Evolutionary conservation across 345 rosid genomes (phyloP), one percentile per base, ranked within the genome.

Genomic region (Linum usitatissimum): DNA sequence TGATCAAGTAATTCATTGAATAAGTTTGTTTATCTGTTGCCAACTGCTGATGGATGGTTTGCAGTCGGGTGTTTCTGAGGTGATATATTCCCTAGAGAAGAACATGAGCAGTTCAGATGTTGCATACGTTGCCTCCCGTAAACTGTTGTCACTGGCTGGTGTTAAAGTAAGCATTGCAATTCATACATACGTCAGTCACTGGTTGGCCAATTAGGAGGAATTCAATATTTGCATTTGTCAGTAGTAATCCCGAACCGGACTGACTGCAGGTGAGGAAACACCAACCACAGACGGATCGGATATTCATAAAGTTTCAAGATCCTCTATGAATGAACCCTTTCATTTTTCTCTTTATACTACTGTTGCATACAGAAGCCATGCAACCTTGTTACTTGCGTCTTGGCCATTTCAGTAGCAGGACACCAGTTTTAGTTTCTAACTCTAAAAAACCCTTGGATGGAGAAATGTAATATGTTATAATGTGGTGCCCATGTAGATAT

Each of bases 31-130:
- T 62, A 12, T 40, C 4, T 40, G 8, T 9, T 70, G 53, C 3
- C 39, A 64, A 12, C 63, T 20, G 19, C 21, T 21, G 9, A 21
- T 54, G 8, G 9, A n/a, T 54, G 21, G 66, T 31, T 75, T 77
- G 79, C 83, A 92, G 96, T 85, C 96, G 13, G 96, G 90, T 59
- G 96, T 92, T 61, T 59, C 87, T 10, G 93, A 87, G 70, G 93
- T 89, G 9, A 77, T 89, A 55, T 89, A 92, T 69, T 89, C 83
- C 73, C 80, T 85, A 76, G 93, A 87, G 77, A 89, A 89, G 80
- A 79, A 76, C 78, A 60, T 69, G 60, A 75, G 71, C 18, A 68
- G 67, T 63, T 71, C 89, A 28, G 83, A 86, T 48, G 59, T 73
- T n/a, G 64, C 74, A 5, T 89, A 87, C 64, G 23, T 76, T 60